Evolutionary conservation across 2,329 filamentous ascomycete genomes (phyloP), one percentile per base, ranked within the genome.

Genomic region (Cladosporium sp.): DNA sequence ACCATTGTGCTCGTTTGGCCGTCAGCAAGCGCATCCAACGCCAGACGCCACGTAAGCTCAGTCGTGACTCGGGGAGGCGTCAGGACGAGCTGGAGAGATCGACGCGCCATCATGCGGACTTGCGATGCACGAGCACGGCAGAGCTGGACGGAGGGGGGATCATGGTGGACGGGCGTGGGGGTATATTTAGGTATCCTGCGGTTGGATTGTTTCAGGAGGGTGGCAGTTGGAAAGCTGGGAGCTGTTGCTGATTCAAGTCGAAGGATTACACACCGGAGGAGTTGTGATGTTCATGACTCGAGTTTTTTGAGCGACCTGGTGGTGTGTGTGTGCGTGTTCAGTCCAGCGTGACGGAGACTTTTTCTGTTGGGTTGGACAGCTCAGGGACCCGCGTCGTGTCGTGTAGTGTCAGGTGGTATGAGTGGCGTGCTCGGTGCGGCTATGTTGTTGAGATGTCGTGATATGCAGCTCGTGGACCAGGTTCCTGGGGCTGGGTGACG

Each of bases 31-130:
- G 55, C 47, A 47, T 28, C 30, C 44, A 32, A 32, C 59, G 21
- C 59, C 44, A 26, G 61, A 32, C 61, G 61, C 61, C 61, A 64
- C 61, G 61, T 64, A 41, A 64, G 61, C 61, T 47, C 51, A 30
- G 61, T 36, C 61, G 61, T 47, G 61, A 26, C 49, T 26, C 32
- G 15, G 61, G 44, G 51, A 28, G 51, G 61, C 61, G 34, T 34
- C 28, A 59, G 36, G 41, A 15, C 15, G 32, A 47, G 38, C 57
- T 59, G 24, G 57, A 18, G 26, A 26, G 38, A 32, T 47, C 57
- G 57, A 26, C 57, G 57, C 57, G 51, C 36, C 61, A 57, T 64
- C 47, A 54, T 63, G 60, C 60, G 34, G 60, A 21, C 57, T 30
- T 28, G 57, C 21, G 10, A 4, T 11, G 38, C 57, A 59, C 57